phyloP scores from a whole-genome alignment of 1,284 basidiomycete species.

The Sphagnurus paluster region DNA sequence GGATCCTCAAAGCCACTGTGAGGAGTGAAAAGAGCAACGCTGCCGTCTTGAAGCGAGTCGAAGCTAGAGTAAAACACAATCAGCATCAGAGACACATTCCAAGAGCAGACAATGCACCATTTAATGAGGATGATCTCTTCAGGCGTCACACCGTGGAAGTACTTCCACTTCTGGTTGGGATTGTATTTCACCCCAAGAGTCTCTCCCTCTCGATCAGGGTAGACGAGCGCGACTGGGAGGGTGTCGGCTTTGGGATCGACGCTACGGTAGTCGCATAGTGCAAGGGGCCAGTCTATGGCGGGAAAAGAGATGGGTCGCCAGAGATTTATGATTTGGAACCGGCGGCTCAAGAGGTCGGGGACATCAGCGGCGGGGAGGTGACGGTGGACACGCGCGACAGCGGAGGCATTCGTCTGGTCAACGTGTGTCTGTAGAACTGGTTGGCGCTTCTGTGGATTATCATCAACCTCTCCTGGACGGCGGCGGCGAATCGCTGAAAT shows the following conservation, averaged over 20 bases:
- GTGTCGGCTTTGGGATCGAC: slow-evolving; percentile 49
- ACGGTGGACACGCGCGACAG: slow-evolving; percentile 50
- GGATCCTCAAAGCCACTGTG: slow-evolving; percentile 63
- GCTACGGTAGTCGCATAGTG: slow-evolving; percentile 59
- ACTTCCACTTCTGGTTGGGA: slow-evolving; percentile 62
- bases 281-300: slow-evolving; percentile 59
- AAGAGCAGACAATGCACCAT: slow-evolving; percentile 1
- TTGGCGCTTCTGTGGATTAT: slow-evolving; percentile 39
- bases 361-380: slow-evolving; percentile 48
- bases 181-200: slow-evolving; percentile 54
- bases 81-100: background rate
- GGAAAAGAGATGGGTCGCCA: slow-evolving; percentile 62
- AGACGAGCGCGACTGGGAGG: slow-evolving; percentile 47
- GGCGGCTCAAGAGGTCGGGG: slow-evolving; percentile 42
- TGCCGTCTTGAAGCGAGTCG: slow-evolving; percentile 53
- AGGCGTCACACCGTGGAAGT: slow-evolving; percentile 57
- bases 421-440: slow-evolving; percentile 54
- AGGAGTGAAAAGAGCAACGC: slow-evolving; percentile 53
- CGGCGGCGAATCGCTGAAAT: slow-evolving; percentile 40
- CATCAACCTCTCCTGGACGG: slow-evolving; percentile 36
- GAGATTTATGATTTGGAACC: slow-evolving; percentile 72
- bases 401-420: slow-evolving; percentile 55
- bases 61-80: slow-evolving; percentile 33
- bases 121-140: slow-evolving; percentile 60
- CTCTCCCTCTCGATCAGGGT: slow-evolving; percentile 57